These are phyloP conservation scores for Spatholobus suberectus DNA, from an alignment of 306 rosid genomes.

Conservation along the genomic window DNA sequence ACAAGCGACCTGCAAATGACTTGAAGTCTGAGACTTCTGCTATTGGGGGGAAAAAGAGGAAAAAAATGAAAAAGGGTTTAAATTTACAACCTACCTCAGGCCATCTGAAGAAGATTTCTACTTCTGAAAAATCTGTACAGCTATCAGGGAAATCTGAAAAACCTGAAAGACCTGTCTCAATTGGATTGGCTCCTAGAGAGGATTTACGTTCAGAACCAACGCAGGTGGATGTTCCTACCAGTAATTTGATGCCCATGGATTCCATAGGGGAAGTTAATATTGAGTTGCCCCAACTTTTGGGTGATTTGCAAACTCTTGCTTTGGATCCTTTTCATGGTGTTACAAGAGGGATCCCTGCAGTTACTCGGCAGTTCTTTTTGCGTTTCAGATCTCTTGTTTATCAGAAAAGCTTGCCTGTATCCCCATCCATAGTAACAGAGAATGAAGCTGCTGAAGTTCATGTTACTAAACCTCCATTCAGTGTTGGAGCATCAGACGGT, in stretches of 20 bases:
- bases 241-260: conserved; percentile 39
- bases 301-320: conserved; percentile 82
- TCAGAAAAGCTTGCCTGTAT: conserved; percentile 77
- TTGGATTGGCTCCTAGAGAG: conserved; percentile 58
- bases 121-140: conserved; percentile 50
- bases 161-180: conserved; percentile 42
- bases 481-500: conserved; percentile 49
- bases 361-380: conserved; percentile 68
- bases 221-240: conserved; percentile 44
- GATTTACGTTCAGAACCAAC: conserved; percentile 49
- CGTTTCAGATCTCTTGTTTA: conserved; percentile 83
- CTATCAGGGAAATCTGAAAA: conserved; percentile 48
- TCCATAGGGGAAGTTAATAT: conserved; percentile 45
- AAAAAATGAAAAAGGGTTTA: conserved; percentile 59
- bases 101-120: conserved; percentile 48
- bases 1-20: conserved; percentile 62
- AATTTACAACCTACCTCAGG: conserved; percentile 50
- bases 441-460: conserved; percentile 57
- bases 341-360: conserved; percentile 61
- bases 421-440: conserved; percentile 57
- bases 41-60: conserved; percentile 68
- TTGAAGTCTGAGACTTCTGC: conserved; percentile 47
- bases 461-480: conserved; percentile 47
- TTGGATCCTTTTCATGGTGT: conserved; percentile 82
- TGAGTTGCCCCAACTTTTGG: conserved; percentile 65